phyloP scores from a whole-genome alignment of 257 asterid species.

The Solanum lignicaule region DNA sequence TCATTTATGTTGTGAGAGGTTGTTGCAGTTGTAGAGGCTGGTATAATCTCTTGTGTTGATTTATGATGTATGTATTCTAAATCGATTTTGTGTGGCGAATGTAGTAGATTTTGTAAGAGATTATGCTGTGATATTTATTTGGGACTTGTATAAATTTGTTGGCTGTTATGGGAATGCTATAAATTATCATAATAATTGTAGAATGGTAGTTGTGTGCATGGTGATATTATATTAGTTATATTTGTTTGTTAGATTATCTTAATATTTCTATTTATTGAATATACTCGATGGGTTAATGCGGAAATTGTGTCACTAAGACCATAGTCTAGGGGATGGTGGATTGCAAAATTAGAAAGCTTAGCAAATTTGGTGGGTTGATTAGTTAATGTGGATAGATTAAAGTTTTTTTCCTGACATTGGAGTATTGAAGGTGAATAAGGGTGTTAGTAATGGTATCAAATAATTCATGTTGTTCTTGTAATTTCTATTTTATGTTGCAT shows the following conservation, averaged over 20 bases:
- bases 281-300: not conserved
- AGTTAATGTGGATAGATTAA: no score
- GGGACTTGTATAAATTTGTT: no score
- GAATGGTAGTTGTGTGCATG: not conserved
- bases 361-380: no score
- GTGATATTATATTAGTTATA: not conserved
- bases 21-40: no score
- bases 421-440: not conserved
- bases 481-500: not conserved
- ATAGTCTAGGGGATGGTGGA: no score
- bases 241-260: not conserved
- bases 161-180: not conserved
- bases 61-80: not conserved
- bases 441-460: not conserved
- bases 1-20: no score
- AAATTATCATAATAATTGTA: not conserved
- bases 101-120: no score
- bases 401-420: not conserved
- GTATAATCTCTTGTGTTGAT: not conserved
- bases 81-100: not conserved
- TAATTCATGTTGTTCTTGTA: not conserved
- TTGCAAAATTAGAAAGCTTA: no score
- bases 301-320: no score
- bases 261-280: no score
- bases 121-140: no score